Evolutionary conservation across 2,329 filamentous ascomycete species (phyloP).

Genomic region (Aspergillus texensis): DNA sequence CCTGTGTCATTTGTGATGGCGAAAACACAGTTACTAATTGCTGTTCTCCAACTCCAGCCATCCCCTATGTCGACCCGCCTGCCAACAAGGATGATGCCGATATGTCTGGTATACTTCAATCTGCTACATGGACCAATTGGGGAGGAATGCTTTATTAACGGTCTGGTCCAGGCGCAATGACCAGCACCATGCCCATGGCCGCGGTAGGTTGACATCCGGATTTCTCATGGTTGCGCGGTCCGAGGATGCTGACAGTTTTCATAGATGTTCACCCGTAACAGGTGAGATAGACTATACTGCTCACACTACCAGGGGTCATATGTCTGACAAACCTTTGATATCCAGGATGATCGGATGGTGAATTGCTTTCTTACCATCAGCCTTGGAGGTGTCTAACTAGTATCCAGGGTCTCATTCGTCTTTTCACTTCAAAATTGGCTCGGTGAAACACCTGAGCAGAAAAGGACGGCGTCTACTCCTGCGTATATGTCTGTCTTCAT

Average conservation of each 20-base stretch:
- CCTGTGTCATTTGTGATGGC: not conserved
- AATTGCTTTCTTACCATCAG: slow-evolving; percentile 16
- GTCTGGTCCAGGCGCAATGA: slow-evolving; percentile 56
- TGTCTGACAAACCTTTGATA: slow-evolving; percentile 14
- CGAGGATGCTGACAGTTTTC: slow-evolving; percentile 21
- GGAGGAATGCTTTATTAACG: slow-evolving; percentile 20
- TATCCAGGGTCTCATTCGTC: slow-evolving; percentile 48
- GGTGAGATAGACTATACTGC: slow-evolving; percentile 52
- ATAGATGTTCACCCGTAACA: slow-evolving; percentile 86
- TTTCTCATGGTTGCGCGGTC: not conserved
- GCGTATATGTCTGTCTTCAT: slow-evolving; percentile 76
- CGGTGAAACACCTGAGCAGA: slow-evolving; percentile 51
- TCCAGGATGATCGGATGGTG: slow-evolving; percentile 66
- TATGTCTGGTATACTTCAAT: slow-evolving; percentile 62
- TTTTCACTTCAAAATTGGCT: slow-evolving; percentile 53
- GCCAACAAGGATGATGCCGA: slow-evolving; percentile 67
- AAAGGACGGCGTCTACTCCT: slow-evolving; percentile 68
- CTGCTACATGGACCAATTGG: not conserved
- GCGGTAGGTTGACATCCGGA: slow-evolving; percentile 57
- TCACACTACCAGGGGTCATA: slow-evolving; percentile 10
- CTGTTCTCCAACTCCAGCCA: slow-evolving; percentile 58
- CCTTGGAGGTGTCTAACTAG: slow-evolving; percentile 20
- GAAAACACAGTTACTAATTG: slow-evolving; percentile 17
- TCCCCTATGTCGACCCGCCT: slow-evolving; percentile 80
- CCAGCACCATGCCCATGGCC: slow-evolving; percentile 89